Evolutionary conservation across 768 basidiomycete species (phyloP), one percentile per base, ranked within the genome.

Genomic region (Kwoniella bestiolae): DNA sequence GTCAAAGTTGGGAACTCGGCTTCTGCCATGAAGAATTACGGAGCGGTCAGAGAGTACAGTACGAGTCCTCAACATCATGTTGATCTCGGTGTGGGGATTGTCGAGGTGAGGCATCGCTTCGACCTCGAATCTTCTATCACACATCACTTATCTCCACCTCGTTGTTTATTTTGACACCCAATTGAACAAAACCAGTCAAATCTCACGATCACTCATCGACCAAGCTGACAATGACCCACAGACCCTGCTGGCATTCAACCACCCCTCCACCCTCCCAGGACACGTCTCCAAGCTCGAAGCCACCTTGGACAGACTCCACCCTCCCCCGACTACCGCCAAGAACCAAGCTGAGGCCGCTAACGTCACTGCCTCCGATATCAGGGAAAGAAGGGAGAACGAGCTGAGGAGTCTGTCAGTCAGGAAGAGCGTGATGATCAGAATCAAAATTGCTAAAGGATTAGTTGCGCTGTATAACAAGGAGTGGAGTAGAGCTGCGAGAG

Each of bases 261-360:
- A 35, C 35, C 14, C 55, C 47, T 23, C 26, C 9, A 58, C 55
- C n/a, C 66, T 96, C 35, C 85, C 90, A 7, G 93, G 91, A n/a
- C 94, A 96, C 77, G 88, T 96, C 29, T 92, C 90, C 86, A 96
- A 96, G 81, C 92, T 93, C n/a, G 94, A 96, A 66, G 89, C 91
- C 0, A 90, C 92, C 0, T 84, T 96, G 26, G 93, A 95, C 51
- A 44, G 86, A 87, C 55, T 70, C 5, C 69, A 72, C 23, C 72
- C 74, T 18, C 59, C 69, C 5, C 41, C 57, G 23, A 34, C 64
- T 9, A 63, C 64, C 25, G 52, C 61, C 4, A 50, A 63, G 5
- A 58, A 41, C 49, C 52, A 56, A 9, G 68, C 73, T 53, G 69
- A 72, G 29, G 60, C 78, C 5, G 74, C 79, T 0, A 77, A 69